Percentiles rank a stretch among this genome's conserved stretches.
Conservation (phyloP, 768 basidiomycete species). For the Psilocybe subaeruginosa region DNA sequence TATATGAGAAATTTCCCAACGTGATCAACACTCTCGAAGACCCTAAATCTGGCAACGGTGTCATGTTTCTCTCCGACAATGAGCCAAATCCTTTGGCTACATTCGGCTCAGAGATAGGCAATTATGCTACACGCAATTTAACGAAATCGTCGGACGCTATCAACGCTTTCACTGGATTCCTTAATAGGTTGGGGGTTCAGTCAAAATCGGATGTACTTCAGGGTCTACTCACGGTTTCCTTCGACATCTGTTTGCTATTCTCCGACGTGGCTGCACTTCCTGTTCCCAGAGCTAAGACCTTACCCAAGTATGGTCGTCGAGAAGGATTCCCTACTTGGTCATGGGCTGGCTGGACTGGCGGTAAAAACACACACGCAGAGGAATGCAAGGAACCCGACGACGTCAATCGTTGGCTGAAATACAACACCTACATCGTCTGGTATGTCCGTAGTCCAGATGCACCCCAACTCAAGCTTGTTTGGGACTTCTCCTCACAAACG, state of each 20-base stretch:
- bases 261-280: neutral
- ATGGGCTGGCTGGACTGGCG: slow-evolving; percentile 1
- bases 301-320: neutral
- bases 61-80: neutral
- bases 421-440: slow-evolving; percentile 2
- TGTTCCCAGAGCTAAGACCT: neutral
- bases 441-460: neutral
- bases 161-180: neutral
- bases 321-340: slow-evolving; percentile 1
- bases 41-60: neutral
- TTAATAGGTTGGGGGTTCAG: neutral
- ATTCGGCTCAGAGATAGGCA: neutral
- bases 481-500: neutral
- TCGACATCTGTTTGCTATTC: neutral
- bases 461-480: neutral
- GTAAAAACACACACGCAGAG: neutral
- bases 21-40: neutral
- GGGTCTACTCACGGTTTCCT: neutral
- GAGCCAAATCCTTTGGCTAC: neutral
- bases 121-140: neutral
- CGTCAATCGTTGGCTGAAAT: neutral
- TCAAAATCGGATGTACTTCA: neutral
- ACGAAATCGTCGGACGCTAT: neutral
- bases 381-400: neutral
- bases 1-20: neutral